Evolutionary conservation across 169 alveolate genomes (phyloP).

Genomic region (Babesia caballi): DNA sequence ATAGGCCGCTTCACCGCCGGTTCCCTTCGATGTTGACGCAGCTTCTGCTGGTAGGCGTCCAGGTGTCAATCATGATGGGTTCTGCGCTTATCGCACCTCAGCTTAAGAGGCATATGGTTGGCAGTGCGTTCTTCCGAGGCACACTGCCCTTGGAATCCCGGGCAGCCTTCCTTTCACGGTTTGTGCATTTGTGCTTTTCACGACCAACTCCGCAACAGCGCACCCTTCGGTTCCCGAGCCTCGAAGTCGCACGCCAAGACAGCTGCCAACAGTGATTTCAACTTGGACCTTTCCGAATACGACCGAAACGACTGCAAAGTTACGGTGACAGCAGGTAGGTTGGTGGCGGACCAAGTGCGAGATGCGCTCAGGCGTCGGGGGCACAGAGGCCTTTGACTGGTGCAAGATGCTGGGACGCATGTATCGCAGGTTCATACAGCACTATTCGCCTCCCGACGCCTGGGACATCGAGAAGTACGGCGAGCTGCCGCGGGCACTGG

Average conservation of each 20-base stretch:
- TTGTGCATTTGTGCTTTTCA: background rate
- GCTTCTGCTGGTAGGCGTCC: background rate
- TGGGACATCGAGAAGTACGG: background rate
- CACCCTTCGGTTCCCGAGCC: background rate
- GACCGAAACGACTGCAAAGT: constrained; percentile 52
- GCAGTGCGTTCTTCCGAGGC: too few relatives aligned
- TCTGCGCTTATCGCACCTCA: background rate
- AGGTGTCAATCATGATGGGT: background rate
- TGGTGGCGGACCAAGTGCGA: too few relatives aligned
- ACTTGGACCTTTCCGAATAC: constrained; percentile 21
- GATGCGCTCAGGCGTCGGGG: constrained; percentile 67
- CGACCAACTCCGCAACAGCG: background rate
- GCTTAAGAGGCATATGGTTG: too few relatives aligned
- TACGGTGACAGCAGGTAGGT: constrained; percentile 60
- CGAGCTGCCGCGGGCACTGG: constrained; percentile 16
- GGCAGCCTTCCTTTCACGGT: background rate
- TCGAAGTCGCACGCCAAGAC: background rate
- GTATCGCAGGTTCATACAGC: constrained; percentile 70
- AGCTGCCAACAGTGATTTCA: constrained; percentile 7
- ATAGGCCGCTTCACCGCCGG: too few relatives aligned
- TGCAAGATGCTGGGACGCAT: constrained; percentile 69
- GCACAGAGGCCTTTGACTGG: constrained; percentile 76
- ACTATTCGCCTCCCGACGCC: constrained; percentile 44
- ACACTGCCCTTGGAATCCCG: background rate
- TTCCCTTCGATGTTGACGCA: background rate